Base-by-base conservation (phyloP, 805 yeast genomes). In the Yamadazyma insecticola region DNA sequence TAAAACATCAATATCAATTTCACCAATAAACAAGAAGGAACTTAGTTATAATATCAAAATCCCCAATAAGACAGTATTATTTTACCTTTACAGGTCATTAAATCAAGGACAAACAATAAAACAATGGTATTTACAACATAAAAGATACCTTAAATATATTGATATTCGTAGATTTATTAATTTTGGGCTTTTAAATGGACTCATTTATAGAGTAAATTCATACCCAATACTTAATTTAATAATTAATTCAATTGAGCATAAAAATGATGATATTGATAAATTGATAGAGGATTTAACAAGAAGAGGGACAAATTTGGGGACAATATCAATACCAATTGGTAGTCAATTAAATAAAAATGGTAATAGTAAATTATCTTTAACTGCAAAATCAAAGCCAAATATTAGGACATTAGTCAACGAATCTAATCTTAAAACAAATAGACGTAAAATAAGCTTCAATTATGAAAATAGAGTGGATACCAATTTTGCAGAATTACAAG, bases 111-210 rank as follows among this genome's bases (percentile, higher is more conserved):
- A 72, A 24, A 71, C 85, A 0, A 65, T 92, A 8, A 77, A 77
- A 39, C 85, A 81, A 15, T 94, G 98, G 97, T 85, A 77, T 50
- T 47, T 69, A 16, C 82, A 76, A 36, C 80, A 92, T 48, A 64
- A 63, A 23, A 71, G 72, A 28, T 57, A 61, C 3, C 60, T 92
- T 12, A 53, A 60, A 16, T 71, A 77, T 40, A 76, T 94, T 24
- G 99, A 92, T 54, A 65, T 92, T 3, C 68, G 97, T 40, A 63
- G 95, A 33, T 85, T 92, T 45, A 64, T 92, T 13, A 76, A 88
- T 13, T 92, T 89, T 64, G 99, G 99, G 1, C 70, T 86, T 2
- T 63, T 86, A 15, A 73, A 87, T 39, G 87, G 95, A 0, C 48
- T 92, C 5, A 81, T 94, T 6, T 88, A 88, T 51, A 60, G 97